These are phyloP conservation scores for Geotrichum bryndzae DNA, from an alignment of 1,139 yeast species.

Conservation along the genomic window DNA sequence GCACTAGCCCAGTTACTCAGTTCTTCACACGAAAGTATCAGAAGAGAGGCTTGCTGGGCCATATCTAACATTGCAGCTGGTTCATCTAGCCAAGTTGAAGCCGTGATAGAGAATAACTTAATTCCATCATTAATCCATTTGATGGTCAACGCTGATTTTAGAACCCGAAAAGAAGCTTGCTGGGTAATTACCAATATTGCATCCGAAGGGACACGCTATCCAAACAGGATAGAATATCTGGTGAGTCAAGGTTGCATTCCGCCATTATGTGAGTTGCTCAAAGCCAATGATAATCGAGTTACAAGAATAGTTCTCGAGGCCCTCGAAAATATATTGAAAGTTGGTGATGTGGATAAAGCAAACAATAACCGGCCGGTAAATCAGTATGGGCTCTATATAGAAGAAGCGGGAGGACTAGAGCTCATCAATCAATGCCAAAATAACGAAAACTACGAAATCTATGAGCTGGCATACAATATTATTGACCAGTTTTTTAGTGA, in stretches of 20 bases:
- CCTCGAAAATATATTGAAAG: constrained; percentile 82
- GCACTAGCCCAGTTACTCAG: constrained; percentile 75
- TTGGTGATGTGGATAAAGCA: constrained; percentile 91
- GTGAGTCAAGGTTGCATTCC: constrained; percentile 95
- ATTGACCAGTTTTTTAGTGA: constrained; percentile 89
- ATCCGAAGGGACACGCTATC: constrained; percentile 82
- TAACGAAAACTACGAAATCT: constrained; percentile 85
- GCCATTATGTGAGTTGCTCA: constrained; percentile 88
- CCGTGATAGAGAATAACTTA: constrained; percentile 89
- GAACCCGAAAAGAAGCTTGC: constrained; percentile 96
- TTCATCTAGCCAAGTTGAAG: constrained; percentile 89
- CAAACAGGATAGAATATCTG: constrained; percentile 87
- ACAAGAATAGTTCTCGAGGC: constrained; percentile 95
- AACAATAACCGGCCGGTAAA: constrained; percentile 51
- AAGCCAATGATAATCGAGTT: constrained; percentile 82
- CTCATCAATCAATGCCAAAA: constrained; percentile 90
- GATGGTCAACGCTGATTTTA: constrained; percentile 78
- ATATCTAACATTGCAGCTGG: constrained; percentile 97
- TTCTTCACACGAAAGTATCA: constrained; percentile 84
- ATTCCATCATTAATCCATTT: constrained; percentile 88
- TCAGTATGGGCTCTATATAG: constrained; percentile 84
- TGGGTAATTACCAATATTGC: constrained; percentile 99
- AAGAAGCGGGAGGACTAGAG: constrained; percentile 98
- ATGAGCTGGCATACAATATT: constrained; percentile 82
- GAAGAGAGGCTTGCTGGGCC: constrained; percentile 99